Base-by-base conservation (phyloP, 495 filamentous ascomycete species). In the Immersiella caudata region DNA sequence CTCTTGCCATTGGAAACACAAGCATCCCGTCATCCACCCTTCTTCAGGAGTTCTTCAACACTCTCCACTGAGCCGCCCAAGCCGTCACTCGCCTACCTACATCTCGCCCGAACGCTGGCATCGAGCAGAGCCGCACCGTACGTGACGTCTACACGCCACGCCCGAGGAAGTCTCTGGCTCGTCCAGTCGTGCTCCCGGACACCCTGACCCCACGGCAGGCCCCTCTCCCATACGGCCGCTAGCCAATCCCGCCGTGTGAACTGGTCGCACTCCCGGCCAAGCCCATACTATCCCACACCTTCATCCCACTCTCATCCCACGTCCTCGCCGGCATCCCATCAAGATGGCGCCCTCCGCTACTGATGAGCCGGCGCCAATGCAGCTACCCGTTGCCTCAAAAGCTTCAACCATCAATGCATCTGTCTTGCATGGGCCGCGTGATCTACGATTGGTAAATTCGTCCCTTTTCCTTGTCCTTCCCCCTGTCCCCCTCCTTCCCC, bases 351-450 rank as follows among this genome's bases (percentile, higher is more conserved):
- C 81, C 70, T 78, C 79, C 63, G 81, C 81, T 65, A 77, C 75
- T 68, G 70, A 63, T 68, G 79, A 82, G 69, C 62, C 69, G 66
- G 69, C 74, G 68, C 79, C 79, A 74, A 79, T 81, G 76, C 80
- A 81, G 67, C 68, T 81, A 73, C 76, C 79, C 73, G 73, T 75
- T 46, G 68, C 70, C 66, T 77, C 79, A 26, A 81, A 81, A 71
- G 66, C 72, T 64, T 79, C 79, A 62, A 75, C 77, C 70, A 74
- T 83, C 68, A 80, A 70, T 72, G 83, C 83, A 46, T 84, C 82
- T 22, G 84, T 86, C 54, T 72, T 86, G 59, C 78, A 85, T 75
- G 83, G 82, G 8, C 77, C 83, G 29, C 76, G 79, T 33, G 82
- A 85, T 69, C 70, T 86, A 50, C 78, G 81, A 75, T 75, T 86